phyloP scores from a whole-genome alignment of 2,329 filamentous ascomycete species.

The Talaromyces marneffei region DNA sequence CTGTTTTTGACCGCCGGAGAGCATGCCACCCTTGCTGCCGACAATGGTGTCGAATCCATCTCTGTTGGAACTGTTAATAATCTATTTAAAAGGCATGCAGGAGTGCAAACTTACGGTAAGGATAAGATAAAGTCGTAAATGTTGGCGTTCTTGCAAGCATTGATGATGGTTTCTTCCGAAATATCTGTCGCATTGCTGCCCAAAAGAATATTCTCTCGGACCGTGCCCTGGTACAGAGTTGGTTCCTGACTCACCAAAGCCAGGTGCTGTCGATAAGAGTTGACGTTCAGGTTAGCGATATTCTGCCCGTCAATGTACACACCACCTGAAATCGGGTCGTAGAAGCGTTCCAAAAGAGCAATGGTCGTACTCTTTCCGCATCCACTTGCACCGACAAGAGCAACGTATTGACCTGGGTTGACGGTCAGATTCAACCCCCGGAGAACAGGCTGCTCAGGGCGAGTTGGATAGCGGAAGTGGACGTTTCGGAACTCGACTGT shows the following conservation, averaged over 20 bases:
- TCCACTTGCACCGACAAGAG: slow-evolving; percentile 87
- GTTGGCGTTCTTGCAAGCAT: slow-evolving; percentile 82
- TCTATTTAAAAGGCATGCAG: too few relatives aligned
- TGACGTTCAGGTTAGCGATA: slow-evolving; percentile 73
- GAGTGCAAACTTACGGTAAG: slow-evolving; percentile 52
- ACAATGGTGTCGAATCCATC: slow-evolving; percentile 82
- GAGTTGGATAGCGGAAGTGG: slow-evolving; percentile 88
- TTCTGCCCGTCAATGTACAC: slow-evolving; percentile 79
- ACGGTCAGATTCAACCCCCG: slow-evolving; percentile 63
- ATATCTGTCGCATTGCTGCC: slow-evolving; percentile 64
- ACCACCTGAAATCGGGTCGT: slow-evolving; percentile 75
- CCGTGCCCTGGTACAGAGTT: slow-evolving; percentile 86
- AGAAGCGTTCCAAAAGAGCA: slow-evolving; percentile 86
- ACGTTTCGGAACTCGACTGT: slow-evolving; percentile 85
- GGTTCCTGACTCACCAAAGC: slow-evolving; percentile 92
- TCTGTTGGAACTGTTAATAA: slow-evolving; percentile 19
- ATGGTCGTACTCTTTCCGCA: slow-evolving; percentile 95
- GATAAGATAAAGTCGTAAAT: slow-evolving; percentile 89
- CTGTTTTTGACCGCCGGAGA: slow-evolving; percentile 91
- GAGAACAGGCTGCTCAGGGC: slow-evolving; percentile 86
- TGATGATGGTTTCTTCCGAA: slow-evolving; percentile 64
- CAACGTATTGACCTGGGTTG: slow-evolving; percentile 49
- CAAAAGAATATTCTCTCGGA: slow-evolving; percentile 83
- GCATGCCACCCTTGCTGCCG: slow-evolving; percentile 76
- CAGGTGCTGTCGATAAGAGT: slow-evolving; percentile 75